A percentile compares a stretch with the other conserved stretches of the same genome.
Conservation (phyloP, 2,329 filamentous ascomycete species). For the Cordyceps cicadae region DNA sequence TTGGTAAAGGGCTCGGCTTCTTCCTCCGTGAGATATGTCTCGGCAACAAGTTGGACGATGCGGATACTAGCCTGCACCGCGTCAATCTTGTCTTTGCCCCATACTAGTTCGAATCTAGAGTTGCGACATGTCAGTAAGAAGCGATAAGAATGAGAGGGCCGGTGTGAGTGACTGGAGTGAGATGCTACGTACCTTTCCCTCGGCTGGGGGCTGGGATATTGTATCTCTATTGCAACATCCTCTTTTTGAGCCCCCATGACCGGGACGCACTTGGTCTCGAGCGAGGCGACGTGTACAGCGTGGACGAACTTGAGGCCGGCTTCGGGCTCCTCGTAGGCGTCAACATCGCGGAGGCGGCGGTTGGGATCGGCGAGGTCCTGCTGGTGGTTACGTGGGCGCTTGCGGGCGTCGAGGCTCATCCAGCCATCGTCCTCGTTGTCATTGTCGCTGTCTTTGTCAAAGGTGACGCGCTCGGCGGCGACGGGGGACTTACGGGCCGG, state of each 20-base stretch:
- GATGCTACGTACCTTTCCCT: slow-evolving; percentile 51
- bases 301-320: slow-evolving; percentile 45
- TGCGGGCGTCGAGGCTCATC: slow-evolving; percentile 38
- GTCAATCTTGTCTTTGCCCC: slow-evolving; percentile 71
- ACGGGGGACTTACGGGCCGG: slow-evolving; percentile 34
- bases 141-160: not conserved
- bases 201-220: slow-evolving; percentile 71
- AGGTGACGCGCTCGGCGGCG: slow-evolving; percentile 37
- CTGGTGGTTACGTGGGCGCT: slow-evolving; percentile 38
- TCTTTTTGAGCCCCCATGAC: slow-evolving; percentile 41
- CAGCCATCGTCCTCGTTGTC: slow-evolving; percentile 46
- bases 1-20: slow-evolving; percentile 61
- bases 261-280: slow-evolving; percentile 42
- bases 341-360: slow-evolving; percentile 37
- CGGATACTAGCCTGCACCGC: slow-evolving; percentile 65
- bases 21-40: slow-evolving; percentile 68
- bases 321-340: slow-evolving; percentile 36
- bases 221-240: slow-evolving; percentile 57
- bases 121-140: slow-evolving; percentile 5
- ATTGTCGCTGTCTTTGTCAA: slow-evolving; percentile 42
- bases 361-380: slow-evolving; percentile 38
- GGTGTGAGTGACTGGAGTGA: not conserved
- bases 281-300: slow-evolving; percentile 47
- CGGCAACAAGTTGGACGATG: slow-evolving; percentile 60
- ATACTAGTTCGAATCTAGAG: slow-evolving; percentile 53